These are phyloP conservation scores for Odontarrhena argentea DNA, from an alignment of 345 rosid species.

Conservation along the genomic window DNA sequence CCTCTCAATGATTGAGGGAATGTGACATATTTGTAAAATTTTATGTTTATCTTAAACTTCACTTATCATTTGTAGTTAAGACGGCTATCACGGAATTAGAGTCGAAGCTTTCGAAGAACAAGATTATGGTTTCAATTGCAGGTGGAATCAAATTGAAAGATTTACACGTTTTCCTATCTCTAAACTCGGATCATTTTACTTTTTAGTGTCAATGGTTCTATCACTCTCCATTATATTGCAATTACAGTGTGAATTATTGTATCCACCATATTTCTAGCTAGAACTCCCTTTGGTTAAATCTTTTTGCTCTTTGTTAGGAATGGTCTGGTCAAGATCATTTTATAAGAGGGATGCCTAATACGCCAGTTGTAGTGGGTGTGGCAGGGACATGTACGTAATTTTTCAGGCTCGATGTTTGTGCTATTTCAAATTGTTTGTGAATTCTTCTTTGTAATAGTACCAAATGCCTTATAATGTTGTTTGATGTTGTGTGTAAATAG, in stretches of 20 bases:
- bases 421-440: neutral
- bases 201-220: neutral
- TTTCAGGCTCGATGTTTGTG: neutral
- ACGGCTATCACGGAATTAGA: constrained; percentile 62
- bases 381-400: constrained; percentile 68
- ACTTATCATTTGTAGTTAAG: constrained; percentile 39
- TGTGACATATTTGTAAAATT: neutral
- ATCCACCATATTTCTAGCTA: neutral
- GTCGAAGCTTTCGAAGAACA: constrained; percentile 59
- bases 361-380: constrained; percentile 87
- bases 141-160: constrained; percentile 85
- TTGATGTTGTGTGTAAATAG: constrained; percentile 33
- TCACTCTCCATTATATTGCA: neutral
- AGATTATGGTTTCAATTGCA: constrained; percentile 90
- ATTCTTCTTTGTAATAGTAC: neutral
- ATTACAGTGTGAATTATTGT: neutral
- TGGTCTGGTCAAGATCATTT: constrained; percentile 86
- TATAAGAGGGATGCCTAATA: constrained; percentile 90
- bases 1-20: neutral
- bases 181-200: neutral
- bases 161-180: constrained; percentile 59
- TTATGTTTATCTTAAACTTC: constrained; percentile 3
- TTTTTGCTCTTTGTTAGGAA: constrained; percentile 46
- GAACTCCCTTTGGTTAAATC: neutral
- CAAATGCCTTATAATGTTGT: constrained; percentile 1